These are phyloP conservation scores for Phytophthora parvispora DNA, from an alignment of 352 stramenopile genomes.

Conservation along the genomic window DNA sequence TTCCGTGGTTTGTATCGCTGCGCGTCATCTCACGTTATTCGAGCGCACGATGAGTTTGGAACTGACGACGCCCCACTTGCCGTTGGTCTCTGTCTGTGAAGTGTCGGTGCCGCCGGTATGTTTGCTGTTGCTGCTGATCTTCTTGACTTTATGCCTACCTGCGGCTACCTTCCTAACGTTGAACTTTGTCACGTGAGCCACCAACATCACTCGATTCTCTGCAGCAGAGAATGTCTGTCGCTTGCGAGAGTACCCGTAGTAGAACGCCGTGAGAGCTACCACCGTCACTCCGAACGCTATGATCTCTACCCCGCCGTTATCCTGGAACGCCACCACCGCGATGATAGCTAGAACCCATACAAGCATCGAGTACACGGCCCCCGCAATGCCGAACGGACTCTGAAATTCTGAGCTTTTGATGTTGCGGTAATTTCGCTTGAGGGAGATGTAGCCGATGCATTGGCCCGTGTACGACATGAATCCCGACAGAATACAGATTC, in stretches of 20 bases:
- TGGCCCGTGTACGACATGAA: slow-evolving; percentile 56
- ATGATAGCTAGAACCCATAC: slow-evolving; percentile 42
- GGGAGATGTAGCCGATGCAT: slow-evolving; percentile 51
- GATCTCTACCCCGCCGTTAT: slow-evolving; percentile 29
- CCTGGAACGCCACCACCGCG: slow-evolving; percentile 36
- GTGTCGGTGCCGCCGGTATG: neutral
- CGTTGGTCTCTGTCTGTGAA: neutral
- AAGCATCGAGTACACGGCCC: slow-evolving; percentile 33
- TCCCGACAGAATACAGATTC: slow-evolving; percentile 37
- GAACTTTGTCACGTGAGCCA: slow-evolving; percentile 59
- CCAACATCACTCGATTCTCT: slow-evolving; percentile 51
- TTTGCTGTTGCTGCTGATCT: neutral
- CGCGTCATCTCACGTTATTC: neutral
- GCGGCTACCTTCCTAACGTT: slow-evolving; percentile 25
- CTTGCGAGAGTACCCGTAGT: slow-evolving; percentile 45
- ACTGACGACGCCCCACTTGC: neutral
- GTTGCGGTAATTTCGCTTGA: slow-evolving; percentile 47
- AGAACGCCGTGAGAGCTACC: slow-evolving; percentile 32
- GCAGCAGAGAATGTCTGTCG: slow-evolving; percentile 50
- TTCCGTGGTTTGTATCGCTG: too few species aligned
- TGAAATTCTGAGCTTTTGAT: slow-evolving; percentile 52
- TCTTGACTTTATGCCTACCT: neutral
- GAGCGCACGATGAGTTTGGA: neutral
- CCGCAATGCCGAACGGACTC: slow-evolving; percentile 45
- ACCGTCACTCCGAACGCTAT: slow-evolving; percentile 23